Evolutionary conservation across 495 filamentous ascomycete species (phyloP).

Genomic region (Cairneyella variabilis): DNA sequence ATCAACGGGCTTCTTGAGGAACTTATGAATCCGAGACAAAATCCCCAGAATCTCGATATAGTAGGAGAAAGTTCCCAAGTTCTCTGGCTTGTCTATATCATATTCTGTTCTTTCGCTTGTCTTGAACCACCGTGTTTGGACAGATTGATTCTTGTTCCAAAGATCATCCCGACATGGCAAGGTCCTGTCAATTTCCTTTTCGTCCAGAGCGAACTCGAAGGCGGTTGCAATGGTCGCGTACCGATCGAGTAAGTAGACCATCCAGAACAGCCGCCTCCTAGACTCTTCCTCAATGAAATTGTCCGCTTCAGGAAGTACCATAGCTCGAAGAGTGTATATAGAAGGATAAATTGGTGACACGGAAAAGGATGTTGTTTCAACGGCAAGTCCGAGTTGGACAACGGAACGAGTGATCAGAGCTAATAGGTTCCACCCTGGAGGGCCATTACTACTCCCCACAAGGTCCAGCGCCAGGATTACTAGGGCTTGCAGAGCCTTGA

Average conservation of each 20-base stretch:
- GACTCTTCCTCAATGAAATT: slow-evolving; percentile 89
- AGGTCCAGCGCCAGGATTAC: slow-evolving; percentile 56
- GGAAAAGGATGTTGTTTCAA: slow-evolving; percentile 71
- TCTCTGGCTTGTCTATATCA: slow-evolving; percentile 61
- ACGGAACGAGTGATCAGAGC: slow-evolving; percentile 82
- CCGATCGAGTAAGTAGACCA: slow-evolving; percentile 83
- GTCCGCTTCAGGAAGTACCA: slow-evolving; percentile 73
- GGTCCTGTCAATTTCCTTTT: slow-evolving; percentile 82
- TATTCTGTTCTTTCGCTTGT: slow-evolving; percentile 54
- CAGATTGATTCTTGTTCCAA: slow-evolving; percentile 77
- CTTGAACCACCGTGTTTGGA: slow-evolving; percentile 79
- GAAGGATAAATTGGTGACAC: slow-evolving; percentile 66
- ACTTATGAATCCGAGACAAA: slow-evolving; percentile 78
- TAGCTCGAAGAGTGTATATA: slow-evolving; percentile 80
- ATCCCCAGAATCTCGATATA: slow-evolving; percentile 86
- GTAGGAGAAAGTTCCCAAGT: slow-evolving; percentile 79
- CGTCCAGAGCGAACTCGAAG: slow-evolving; percentile 83
- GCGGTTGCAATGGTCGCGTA: slow-evolving; percentile 86
- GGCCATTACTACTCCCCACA: slow-evolving; percentile 54
- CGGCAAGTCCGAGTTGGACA: slow-evolving; percentile 77
- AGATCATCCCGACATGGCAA: slow-evolving; percentile 82
- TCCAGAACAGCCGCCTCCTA: slow-evolving; percentile 81
- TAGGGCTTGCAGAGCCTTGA: slow-evolving; percentile 80
- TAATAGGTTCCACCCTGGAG: slow-evolving; percentile 82
- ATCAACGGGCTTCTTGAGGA: slow-evolving; percentile 82